Evolutionary conservation across 768 basidiomycete genomes (phyloP), one percentile per base, ranked within the genome.

Genomic region (Trametes villosa): DNA sequence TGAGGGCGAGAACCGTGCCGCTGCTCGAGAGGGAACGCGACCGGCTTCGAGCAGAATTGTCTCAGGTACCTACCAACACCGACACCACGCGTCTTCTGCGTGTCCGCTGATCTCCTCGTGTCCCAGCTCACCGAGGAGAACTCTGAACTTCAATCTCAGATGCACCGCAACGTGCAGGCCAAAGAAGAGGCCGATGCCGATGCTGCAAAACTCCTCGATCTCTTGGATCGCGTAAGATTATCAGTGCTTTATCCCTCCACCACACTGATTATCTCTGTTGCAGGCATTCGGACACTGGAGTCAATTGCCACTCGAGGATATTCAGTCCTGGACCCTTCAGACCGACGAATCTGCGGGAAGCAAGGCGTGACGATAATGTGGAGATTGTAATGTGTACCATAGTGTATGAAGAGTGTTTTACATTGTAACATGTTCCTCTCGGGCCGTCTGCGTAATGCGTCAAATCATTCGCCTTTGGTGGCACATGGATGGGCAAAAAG

Each of bases 1-100:
- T 86, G 29, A 78, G 82, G 47, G 88, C 89, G 1, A 77, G 85
- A 52, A 86, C 84, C 0, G 73, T 90, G 6, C 89, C 90, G 0
- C 69, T 86, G 6, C 69, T 93, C 27, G 75, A 77, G 58, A 65
- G 68, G 9, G 81, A 82, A 59, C 70, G 76, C 13, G 77, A 78
- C 53, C 70, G 70, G 26, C 67, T 83, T 36, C 72, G 66, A 48
- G 75, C 71, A 2, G 73, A 74, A 30, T 60, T 83, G 17, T 68
- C 72, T 40, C 71, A 72, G 62, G 83, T 75, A 64, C 53, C 9
- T 40, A 38, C 20, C 31, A 20, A 24, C 33, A 17, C 9, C 11
- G 26, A 9, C 26, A 56, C 3, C n/a, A 33, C 36, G 44, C 15
- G 27, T 8, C 20, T 47, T n/a, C 24, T 49, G 20, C 47, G 30